Evolutionary conservation across 768 basidiomycete genomes (phyloP).

Genomic region (Lanmaoa rubissima): DNA sequence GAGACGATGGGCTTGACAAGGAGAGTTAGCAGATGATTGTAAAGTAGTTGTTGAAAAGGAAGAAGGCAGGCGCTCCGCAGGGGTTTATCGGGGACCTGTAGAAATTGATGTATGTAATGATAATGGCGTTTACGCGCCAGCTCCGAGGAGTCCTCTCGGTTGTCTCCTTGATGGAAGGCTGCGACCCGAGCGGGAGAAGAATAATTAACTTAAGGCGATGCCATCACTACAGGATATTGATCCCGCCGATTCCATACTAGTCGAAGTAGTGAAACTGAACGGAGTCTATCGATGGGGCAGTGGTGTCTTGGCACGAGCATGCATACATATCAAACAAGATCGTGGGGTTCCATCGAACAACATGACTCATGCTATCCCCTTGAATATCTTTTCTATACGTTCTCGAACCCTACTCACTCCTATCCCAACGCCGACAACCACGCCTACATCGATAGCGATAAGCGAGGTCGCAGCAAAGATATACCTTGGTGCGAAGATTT

Average conservation of each 20-base stretch:
- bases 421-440: constrained; percentile 24
- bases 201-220: not conserved
- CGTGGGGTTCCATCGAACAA: not conserved
- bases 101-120: constrained; percentile 19
- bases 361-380: constrained; percentile 6
- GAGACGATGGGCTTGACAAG: not conserved
- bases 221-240: constrained; percentile 1
- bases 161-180: not conserved
- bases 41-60: constrained; percentile 8
- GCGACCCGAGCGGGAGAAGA: not conserved
- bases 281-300: not conserved
- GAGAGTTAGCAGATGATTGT: not conserved
- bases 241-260: not conserved
- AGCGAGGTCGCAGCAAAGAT: constrained; percentile 73
- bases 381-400: constrained; percentile 24
- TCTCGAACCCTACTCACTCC: constrained; percentile 22
- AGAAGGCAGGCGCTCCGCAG: not conserved
- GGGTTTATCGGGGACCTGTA: not conserved
- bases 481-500: constrained; percentile 95
- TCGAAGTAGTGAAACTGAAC: not conserved
- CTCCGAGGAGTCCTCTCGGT: constrained; percentile 19
- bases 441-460: constrained; percentile 65
- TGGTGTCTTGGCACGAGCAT: not conserved
- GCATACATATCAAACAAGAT: not conserved
- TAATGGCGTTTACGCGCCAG: constrained; percentile 5